These are phyloP conservation scores for Zalaria obscura DNA, from an alignment of 2,329 filamentous ascomycete species.

Conservation along the genomic window DNA sequence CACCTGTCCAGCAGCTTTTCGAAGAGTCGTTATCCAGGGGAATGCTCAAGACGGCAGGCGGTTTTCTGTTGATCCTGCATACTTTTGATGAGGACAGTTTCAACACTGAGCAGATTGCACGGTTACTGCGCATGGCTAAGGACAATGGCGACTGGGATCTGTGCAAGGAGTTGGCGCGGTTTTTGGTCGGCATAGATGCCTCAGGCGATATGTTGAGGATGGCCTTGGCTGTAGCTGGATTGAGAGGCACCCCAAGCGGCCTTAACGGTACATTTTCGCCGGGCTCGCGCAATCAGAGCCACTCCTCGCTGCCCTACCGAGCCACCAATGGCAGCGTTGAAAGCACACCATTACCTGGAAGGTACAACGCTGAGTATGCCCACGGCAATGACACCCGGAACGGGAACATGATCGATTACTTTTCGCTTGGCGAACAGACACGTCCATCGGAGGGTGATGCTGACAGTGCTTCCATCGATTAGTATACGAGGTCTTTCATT, in stretches of 20 bases:
- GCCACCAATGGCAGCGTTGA: too few relatives aligned
- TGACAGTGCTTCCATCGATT: too few relatives aligned
- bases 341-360: too few relatives aligned
- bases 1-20: conserved; percentile 80
- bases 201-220: conserved; percentile 65
- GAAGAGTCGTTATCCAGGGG: conserved; percentile 79
- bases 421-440: too few relatives aligned
- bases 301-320: too few relatives aligned
- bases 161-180: conserved; percentile 88
- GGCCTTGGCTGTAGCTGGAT: conserved; percentile 38
- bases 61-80: conserved; percentile 89
- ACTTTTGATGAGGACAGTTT: conserved; percentile 42
- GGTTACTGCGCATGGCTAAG: conserved; percentile 68
- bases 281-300: not conserved
- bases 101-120: conserved; percentile 55
- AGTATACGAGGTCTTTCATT: too few relatives aligned
- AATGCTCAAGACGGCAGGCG: conserved; percentile 84
- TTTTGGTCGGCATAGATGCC: conserved; percentile 82
- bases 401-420: too few relatives aligned
- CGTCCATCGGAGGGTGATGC: too few relatives aligned
- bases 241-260: conserved; percentile 3
- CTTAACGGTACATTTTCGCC: not conserved
- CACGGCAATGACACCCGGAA: too few relatives aligned
- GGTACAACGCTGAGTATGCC: too few relatives aligned
- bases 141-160: conserved; percentile 85